Base-by-base conservation (phyloP, 2,329 filamentous ascomycete genomes). In the Fusarium newnesense region DNA sequence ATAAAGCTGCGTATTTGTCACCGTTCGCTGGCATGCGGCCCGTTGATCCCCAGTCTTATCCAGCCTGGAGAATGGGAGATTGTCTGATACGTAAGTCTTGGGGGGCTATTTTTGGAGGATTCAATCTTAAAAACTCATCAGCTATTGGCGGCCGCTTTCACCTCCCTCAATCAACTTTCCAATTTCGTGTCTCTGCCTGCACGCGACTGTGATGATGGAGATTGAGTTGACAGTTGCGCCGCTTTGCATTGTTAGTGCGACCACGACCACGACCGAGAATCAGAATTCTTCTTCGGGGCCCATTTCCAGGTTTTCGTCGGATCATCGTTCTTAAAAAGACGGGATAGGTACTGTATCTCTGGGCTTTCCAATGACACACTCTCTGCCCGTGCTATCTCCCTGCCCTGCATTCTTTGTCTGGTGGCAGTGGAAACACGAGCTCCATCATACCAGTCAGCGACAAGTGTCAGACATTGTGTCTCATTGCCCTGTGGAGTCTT, bases 71-170 rank as follows among this genome's bases (percentile, higher is more conserved):
- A 59, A 59, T 53, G 66, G 49, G 67, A 63, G 63, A 71, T 72
- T 74, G 63, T 69, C 50, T 62, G 67, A 74, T 68, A 34, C 32
- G 32, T 13, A 28, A 68, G 40, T 54, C 59, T 60, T 53, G 42
- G 19, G 24, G 21, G 34, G 30, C 70, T 73, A 74, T 73, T 73
- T 73, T 73, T 73, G 70, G 71, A 57, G 57, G 54, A 62, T 43
- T 60, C 70, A 74, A 73, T 74, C 67, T 73, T 74, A 74, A 73
- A 73, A 58, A 43, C 67, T 56, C 44, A 54, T 36, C 49, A 52
- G 32, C 36, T 64, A 67, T 73, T 60, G 63, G 70, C 37, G 56
- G 46, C 32, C 40, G 57, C 36, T 46, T 49, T 61, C 46, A 62
- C 37, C 37, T 65, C 65, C 52, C 46, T 67, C 40, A 50, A 57